Evolutionary conservation across 2,329 filamentous ascomycete species (phyloP), one percentile per base, ranked within the genome.

Genomic region (Neofusicoccum laricinum): DNA sequence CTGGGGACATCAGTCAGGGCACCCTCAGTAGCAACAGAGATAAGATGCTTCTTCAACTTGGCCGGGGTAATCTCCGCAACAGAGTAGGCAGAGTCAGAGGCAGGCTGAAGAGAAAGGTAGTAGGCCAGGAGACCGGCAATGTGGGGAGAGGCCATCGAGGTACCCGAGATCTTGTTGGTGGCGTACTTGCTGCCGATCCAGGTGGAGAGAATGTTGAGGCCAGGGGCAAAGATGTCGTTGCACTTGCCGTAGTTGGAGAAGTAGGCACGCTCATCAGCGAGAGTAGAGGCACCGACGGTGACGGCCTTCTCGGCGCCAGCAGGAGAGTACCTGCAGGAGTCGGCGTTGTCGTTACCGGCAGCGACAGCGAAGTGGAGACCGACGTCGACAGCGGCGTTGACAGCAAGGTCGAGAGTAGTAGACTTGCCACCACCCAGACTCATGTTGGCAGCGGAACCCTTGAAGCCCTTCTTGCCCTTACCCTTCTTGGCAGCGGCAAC

Each of bases 211-310:
- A 99, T 97, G 89, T 93, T 97, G 74, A 97, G 86, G 76, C 95
- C 95, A 67, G 95, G 95, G 68, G 93, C 95, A 75, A 99, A 99
- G 85, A 99, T 97, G 81, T 99, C 95, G 78, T 94, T 97, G 87
- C 95, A 99, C 86, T 94, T 95, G 80, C 95, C 95, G 80, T 89
- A 98, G 91, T 99, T 99, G 88, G 96, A 99, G 89, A 99, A 99
- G 88, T 98, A 99, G 69, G 95, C 95, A 81, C 95, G 94, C 85
- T 92, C 92, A 77, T 99, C 95, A 74, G 90, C 88, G 66, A 99
- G 87, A 71, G 92, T 95, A 50, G 93, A 96, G 70, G 95, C 95
- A 80, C 94, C 96, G 68, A 99, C 95, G 65, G 95, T 99, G 78
- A 99, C 88, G 70, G 95, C 93, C 75, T 96, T 92, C 73, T 87